Conservation (phyloP, 768 basidiomycete genomes). For the Dacryopinax primogenitus region DNA sequence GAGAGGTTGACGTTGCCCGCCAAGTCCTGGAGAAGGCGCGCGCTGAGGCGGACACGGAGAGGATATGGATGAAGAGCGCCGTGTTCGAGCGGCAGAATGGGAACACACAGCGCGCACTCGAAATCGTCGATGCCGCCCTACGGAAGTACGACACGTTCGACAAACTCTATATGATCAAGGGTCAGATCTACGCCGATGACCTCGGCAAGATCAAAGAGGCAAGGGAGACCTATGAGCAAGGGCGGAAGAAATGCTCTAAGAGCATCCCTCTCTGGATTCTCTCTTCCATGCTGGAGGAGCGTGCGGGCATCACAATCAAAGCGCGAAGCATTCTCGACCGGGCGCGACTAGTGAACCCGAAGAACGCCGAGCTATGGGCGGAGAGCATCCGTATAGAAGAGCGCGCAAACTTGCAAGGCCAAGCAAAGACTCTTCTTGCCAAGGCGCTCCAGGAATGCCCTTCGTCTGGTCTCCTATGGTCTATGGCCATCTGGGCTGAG, state of each 20-base stretch:
- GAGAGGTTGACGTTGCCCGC: constrained; percentile 71
- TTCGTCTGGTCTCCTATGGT: constrained; percentile 77
- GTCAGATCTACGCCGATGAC: constrained; percentile 65
- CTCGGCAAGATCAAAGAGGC: constrained; percentile 46
- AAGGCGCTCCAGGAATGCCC: constrained; percentile 85
- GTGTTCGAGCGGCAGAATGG: constrained; percentile 89
- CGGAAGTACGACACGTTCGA: constrained; percentile 76
- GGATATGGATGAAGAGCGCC: constrained; percentile 99
- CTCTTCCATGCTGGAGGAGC: constrained; percentile 77
- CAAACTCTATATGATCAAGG: constrained; percentile 95
- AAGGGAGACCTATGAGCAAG: constrained; percentile 68
- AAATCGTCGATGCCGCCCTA: constrained; percentile 61
- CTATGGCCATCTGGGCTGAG: constrained; percentile 85
- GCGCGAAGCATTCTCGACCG: constrained; percentile 83
- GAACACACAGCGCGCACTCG: constrained; percentile 55
- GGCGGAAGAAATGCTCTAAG: constrained; percentile 76
- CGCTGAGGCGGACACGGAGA: constrained; percentile 79
- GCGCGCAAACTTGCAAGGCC: constrained; percentile 61
- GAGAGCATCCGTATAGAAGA: constrained; percentile 88
- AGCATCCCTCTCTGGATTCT: constrained; percentile 80
- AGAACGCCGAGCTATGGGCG: constrained; percentile 77
- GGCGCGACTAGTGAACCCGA: constrained; percentile 72
- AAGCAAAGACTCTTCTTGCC: constrained; percentile 79
- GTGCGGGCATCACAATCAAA: constrained; percentile 84
- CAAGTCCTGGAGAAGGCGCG: constrained; percentile 80